Evolutionary conservation across 352 stramenopile genomes (phyloP).

Genomic region (Globisporangium canariense): DNA sequence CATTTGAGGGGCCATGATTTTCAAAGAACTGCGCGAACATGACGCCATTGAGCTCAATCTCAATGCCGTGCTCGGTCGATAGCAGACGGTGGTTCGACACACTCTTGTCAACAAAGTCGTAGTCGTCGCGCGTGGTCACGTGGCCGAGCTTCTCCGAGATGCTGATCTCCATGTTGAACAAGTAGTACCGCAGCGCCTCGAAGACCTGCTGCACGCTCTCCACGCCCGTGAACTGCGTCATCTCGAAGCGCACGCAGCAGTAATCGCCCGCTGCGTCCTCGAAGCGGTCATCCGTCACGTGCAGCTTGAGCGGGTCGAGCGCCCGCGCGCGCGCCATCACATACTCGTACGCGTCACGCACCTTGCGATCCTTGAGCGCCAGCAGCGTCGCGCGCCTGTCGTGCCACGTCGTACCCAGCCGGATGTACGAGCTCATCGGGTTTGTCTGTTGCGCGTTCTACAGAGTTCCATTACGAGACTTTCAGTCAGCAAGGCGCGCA

Average conservation of each 20-base stretch:
- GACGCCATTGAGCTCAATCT: slow-evolving; percentile 48
- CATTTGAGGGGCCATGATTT: slow-evolving; percentile 16
- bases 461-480: background rate
- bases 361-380: slow-evolving; percentile 13
- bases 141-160: slow-evolving; percentile 55
- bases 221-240: slow-evolving; percentile 40
- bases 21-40: slow-evolving; percentile 43
- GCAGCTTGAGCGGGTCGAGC: slow-evolving; percentile 25
- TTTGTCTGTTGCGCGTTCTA: slow-evolving; percentile 18
- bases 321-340: slow-evolving; percentile 23
- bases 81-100: slow-evolving; percentile 55
- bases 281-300: slow-evolving; percentile 44
- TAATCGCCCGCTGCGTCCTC: slow-evolving; percentile 39
- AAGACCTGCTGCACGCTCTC: slow-evolving; percentile 42
- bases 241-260: slow-evolving; percentile 57
- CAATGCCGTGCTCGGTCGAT: slow-evolving; percentile 34
- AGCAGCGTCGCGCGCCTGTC: slow-evolving; percentile 9
- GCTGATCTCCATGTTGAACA: slow-evolving; percentile 57
- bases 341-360: slow-evolving; percentile 25
- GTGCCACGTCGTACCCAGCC: slow-evolving; percentile 10
- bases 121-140: slow-evolving; percentile 53
- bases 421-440: slow-evolving; percentile 18
- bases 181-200: slow-evolving; percentile 52
- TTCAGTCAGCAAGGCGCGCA: background rate
- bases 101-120: slow-evolving; percentile 39